Evolutionary conservation across 306 rosid species (phyloP), one percentile per base, ranked within the genome.

Genomic region (Alnus rubra): DNA sequence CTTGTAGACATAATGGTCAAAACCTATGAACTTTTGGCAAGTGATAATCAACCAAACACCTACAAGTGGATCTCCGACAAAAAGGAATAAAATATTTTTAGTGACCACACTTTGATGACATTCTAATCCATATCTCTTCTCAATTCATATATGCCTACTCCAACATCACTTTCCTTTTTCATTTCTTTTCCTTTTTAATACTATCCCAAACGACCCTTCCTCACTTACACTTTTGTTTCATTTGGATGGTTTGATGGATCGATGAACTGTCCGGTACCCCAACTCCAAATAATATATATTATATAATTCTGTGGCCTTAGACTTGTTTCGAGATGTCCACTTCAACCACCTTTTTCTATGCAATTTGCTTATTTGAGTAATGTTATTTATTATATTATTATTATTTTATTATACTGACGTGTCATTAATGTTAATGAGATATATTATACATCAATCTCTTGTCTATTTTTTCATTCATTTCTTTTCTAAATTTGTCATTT

Each of bases 301-400:
- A 3, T 19, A 35, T 9, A 3, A 63, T 74, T 54, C 53, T 77
- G 2, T 77, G 5, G 44, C 50, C 47, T 48, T 48, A 62, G 82
- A 81, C 80, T 81, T 74, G 71, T 75, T 54, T 49, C 0, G 9
- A 80, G 71, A 77, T 77, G 78, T 74, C 81, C 80, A 81, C 77
- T 71, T 75, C 69, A 71, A 35, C 42, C 77, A 35, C 56, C 60
- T 54, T 63, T 69, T 72, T 53, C 81, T 55, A 1, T 2, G 59
- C 69, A 30, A 31, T 30, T n/a, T 10, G 49, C 54, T 42, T 53
- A 11, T 35, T 33, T 33, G 0, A 33, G 37, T 33, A 33, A 33
- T 33, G 37, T 2, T 33, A 33, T 2, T 33, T 33, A 33, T 33
- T 33, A 23, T 23, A 23, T 23, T 33, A 33, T 33, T 33, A 33